Base-by-base conservation (phyloP, 306 rosid genomes). In the Aeschynomene evenia region DNA sequence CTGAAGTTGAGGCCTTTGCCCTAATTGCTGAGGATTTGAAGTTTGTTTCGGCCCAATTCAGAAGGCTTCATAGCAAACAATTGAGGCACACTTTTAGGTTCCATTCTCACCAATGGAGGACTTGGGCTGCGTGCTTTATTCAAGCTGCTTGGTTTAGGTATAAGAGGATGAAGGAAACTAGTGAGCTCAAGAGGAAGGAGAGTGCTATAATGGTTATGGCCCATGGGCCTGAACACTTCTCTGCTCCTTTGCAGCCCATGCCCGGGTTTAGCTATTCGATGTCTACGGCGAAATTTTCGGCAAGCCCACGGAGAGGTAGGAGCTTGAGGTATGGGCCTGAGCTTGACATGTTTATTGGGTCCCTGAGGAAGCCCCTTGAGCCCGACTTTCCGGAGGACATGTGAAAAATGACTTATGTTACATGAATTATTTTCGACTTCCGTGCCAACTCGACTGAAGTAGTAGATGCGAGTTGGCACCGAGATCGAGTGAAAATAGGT, bases 91-190 rank as follows among this genome's bases (percentile, higher is more conserved):
- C 82, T 0, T 77, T 80, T 9, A 81, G 88, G 53, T 83, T 75
- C 63, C 56, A 70, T 14, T 79, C 88, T 0, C 87, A 85, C 49
- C 88, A 85, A 40, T 88, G 85, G 85, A 67, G 84, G 63, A 73
- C 90, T 16, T 83, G 85, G 90, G 94, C 90, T 68, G 90, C 87
- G 14, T 81, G 83, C 52, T 84, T 78, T 60, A 71, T 88, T 70
- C 94, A 85, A 72, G 81, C 88, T 5, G 90, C 87, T n/a, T 88
- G 94, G 94, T 76, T 82, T 46, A 71, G 85, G 19, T 57, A 83
- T 45, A 85, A 80, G 28, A 80, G 77, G 66, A 68, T 52, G 39
- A 81, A 59, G 31, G 86, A 81, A 31, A 56, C 76, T 11, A 74
- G 37, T n/a, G 84, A 85, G 55, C 80, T 85, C 1, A 72, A 76